Percentiles rank a stretch among this genome's conserved stretches.
phyloP scores from a whole-genome alignment of 495 filamentous ascomycete genomes.

The Parathielavia hyrcaniae region DNA sequence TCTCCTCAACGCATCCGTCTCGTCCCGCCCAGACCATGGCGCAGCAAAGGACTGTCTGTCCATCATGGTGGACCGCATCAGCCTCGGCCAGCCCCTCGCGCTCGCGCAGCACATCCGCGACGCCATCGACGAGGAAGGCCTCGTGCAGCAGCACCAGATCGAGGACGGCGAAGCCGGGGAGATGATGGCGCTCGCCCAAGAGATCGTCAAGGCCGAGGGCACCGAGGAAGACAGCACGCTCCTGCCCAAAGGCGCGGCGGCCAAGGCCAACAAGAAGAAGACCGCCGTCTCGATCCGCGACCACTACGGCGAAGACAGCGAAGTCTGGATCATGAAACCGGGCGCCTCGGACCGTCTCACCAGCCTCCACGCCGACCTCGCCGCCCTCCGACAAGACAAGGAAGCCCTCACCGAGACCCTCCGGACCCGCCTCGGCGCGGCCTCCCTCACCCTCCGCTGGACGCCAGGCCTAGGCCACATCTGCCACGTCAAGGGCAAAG shows the following conservation, averaged over 20 bases:
- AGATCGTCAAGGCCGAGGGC: conserved; percentile 57
- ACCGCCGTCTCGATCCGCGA: conserved; percentile 38
- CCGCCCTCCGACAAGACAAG: conserved; percentile 53
- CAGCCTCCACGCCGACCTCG: conserved; percentile 60
- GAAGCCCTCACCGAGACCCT: conserved; percentile 52
- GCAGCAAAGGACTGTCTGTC: conserved; percentile 39
- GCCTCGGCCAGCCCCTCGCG: conserved; percentile 58
- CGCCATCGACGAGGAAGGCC: conserved; percentile 89
- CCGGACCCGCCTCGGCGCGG: conserved; percentile 43
- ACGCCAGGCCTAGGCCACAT: conserved; percentile 78
- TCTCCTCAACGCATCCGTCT: conserved; percentile 28
- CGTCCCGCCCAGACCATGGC: background rate
- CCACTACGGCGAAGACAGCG: conserved; percentile 49
- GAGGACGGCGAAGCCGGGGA: conserved; percentile 65
- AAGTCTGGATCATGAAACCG: conserved; percentile 83
- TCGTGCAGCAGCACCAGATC: conserved; percentile 68
- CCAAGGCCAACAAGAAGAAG: conserved; percentile 40
- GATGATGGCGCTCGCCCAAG: conserved; percentile 61
- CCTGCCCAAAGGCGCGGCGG: conserved; percentile 36
- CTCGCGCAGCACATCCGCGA: conserved; percentile 65
- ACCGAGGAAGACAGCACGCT: conserved; percentile 35
- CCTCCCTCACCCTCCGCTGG: conserved; percentile 71
- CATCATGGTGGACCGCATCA: conserved; percentile 54
- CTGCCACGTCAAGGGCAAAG: conserved; percentile 83
- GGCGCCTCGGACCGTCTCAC: conserved; percentile 60